Conservation (phyloP, 305 asterid genomes). For the Fraxinus velutina region DNA sequence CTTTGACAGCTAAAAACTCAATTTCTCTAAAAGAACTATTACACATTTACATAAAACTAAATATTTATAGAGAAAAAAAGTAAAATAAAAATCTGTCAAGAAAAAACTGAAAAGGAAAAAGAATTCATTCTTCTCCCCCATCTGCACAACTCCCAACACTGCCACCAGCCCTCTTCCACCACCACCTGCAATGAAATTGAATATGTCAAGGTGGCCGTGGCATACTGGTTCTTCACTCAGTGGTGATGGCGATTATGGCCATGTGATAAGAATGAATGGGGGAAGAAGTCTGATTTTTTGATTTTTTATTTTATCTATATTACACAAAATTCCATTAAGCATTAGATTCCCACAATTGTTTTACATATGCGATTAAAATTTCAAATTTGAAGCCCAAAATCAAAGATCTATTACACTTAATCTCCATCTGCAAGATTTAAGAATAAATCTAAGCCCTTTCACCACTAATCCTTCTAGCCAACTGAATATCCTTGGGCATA, state of each 20-base stretch:
- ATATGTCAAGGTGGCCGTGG: background rate
- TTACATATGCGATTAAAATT: background rate
- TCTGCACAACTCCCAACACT: background rate
- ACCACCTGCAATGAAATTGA: background rate
- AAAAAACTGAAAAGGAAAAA: background rate
- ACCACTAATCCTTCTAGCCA: background rate
- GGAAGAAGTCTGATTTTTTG: background rate
- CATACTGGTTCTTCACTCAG: background rate
- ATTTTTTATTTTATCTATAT: background rate
- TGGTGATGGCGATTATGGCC: background rate
- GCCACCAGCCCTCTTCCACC: background rate
- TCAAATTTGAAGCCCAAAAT: background rate
- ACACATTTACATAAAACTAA: background rate
- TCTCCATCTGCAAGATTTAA: background rate
- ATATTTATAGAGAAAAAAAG: background rate
- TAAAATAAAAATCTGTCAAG: background rate
- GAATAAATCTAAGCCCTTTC: background rate
- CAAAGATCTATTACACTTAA: background rate
- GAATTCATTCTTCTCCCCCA: background rate
- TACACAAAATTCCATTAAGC: background rate
- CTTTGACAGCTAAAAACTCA: background rate
- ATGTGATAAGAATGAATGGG: background rate
- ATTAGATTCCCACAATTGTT: background rate
- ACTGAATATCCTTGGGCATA: background rate
- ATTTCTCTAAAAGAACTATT: background rate